Percentiles rank a stretch among this genome's conserved stretches.
phyloP scores from a whole-genome alignment of 2,329 filamentous ascomycete species.

The Grosmannia clavigera region DNA sequence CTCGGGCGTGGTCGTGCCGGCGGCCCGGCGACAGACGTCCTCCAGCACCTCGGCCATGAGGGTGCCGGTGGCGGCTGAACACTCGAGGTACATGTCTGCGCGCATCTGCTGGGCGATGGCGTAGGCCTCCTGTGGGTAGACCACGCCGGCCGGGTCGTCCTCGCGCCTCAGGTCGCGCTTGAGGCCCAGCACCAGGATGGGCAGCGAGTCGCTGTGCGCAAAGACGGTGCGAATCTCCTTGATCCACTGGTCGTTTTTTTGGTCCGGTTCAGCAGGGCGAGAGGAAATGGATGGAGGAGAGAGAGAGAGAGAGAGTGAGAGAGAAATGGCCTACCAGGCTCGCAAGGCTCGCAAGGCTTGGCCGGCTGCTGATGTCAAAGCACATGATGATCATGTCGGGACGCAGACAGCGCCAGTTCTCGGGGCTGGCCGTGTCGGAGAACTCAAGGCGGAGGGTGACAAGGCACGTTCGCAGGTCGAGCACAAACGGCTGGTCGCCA shows the following conservation, averaged over 20 bases:
- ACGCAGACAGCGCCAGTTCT: slow-evolving; percentile 44
- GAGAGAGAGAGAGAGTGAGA: neutral
- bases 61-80: slow-evolving; percentile 48
- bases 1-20: slow-evolving; percentile 26
- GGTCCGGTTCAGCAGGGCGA: neutral
- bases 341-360: slow-evolving; percentile 46
- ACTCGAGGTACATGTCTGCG: slow-evolving; percentile 52
- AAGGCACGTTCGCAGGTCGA: slow-evolving; percentile 37
- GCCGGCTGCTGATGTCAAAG: slow-evolving; percentile 47
- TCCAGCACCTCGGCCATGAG: slow-evolving; percentile 45
- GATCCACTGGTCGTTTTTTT: slow-evolving; percentile 35
- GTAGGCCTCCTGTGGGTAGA: slow-evolving; percentile 50
- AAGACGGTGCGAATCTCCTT: slow-evolving; percentile 40
- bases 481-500: slow-evolving; percentile 47
- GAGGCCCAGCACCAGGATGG: slow-evolving; percentile 44
- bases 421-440: slow-evolving; percentile 45
- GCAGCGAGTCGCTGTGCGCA: slow-evolving; percentile 32
- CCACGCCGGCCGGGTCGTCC: slow-evolving; percentile 45
- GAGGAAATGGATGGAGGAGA: neutral
- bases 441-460: slow-evolving; percentile 43
- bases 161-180: slow-evolving; percentile 49
- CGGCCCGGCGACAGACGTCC: slow-evolving; percentile 46
- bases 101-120: slow-evolving; percentile 43
- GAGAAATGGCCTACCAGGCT: slow-evolving; percentile 31
- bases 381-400: slow-evolving; percentile 48